Conservation (phyloP, 2,329 filamentous ascomycete genomes). For the Nigrograna mackinnonii region DNA sequence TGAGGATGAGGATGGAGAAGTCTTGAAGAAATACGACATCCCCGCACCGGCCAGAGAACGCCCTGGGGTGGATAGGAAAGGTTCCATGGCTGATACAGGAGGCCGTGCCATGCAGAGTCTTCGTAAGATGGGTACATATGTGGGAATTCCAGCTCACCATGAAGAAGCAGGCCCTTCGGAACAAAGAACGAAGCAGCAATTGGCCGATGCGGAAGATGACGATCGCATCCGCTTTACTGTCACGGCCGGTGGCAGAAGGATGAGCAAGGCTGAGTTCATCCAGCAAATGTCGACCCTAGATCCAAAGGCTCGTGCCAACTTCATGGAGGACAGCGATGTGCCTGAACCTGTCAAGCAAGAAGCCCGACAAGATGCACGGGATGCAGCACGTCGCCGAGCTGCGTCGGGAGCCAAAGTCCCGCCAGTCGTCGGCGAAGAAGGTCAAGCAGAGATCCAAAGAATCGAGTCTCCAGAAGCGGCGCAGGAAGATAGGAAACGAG, state of each 20-base stretch:
- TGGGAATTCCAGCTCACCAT: constrained; percentile 44
- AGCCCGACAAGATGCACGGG: constrained; percentile 46
- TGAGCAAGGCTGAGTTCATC: constrained; percentile 83
- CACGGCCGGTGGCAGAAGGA: constrained; percentile 69
- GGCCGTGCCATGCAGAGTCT: constrained; percentile 47
- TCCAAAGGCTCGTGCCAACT: constrained; percentile 61
- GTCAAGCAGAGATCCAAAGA: constrained; percentile 35
- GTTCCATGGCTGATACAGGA: constrained; percentile 31
- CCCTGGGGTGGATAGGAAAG: constrained; percentile 29
- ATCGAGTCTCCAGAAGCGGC: constrained; percentile 30
- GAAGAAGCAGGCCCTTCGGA: constrained; percentile 27
- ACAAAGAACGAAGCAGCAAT: constrained; percentile 19
- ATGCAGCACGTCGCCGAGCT: constrained; percentile 29
- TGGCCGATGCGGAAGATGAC: constrained; percentile 64
- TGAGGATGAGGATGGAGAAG: constrained; percentile 83
- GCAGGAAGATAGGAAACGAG: constrained; percentile 25
- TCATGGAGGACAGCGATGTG: constrained; percentile 51
- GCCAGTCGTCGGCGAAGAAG: constrained; percentile 34
- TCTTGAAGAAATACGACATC: constrained; percentile 82
- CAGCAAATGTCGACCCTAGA: constrained; percentile 74
- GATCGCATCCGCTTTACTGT: constrained; percentile 77
- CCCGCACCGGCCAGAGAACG: constrained; percentile 56
- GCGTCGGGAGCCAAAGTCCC: constrained; percentile 32
- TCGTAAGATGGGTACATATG: constrained; percentile 58
- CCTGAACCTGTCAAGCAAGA: constrained; percentile 53